phyloP scores from a whole-genome alignment of 208 protist genomes.

The Leishmania braziliensis region DNA sequence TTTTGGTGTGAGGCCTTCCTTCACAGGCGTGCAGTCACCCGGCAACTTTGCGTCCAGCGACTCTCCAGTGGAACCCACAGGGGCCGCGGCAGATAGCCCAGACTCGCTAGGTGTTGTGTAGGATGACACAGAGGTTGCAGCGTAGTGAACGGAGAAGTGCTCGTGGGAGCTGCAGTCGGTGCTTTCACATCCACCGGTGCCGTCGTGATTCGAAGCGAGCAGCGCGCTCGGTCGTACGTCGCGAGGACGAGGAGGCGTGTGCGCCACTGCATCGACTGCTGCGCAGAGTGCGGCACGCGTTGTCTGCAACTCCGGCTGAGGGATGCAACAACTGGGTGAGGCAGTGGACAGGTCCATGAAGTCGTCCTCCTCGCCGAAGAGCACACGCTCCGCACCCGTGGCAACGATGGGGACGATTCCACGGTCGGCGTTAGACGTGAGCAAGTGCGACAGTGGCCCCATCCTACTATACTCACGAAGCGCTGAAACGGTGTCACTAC shows the following conservation, averaged over 20 bases:
- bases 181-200: background rate
- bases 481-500: background rate
- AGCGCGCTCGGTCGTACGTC: background rate
- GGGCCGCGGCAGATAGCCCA: background rate
- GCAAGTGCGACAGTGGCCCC: background rate
- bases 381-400: constrained; percentile 19
- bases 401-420: background rate
- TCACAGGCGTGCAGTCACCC: background rate
- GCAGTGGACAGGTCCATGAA: background rate
- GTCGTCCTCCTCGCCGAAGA: constrained; percentile 19
- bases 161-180: background rate
- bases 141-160: background rate
- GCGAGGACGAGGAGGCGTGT: constrained; percentile 8
- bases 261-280: constrained; percentile 1
- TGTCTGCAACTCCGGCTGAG: background rate
- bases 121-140: background rate
- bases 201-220: background rate
- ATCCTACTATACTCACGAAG: background rate
- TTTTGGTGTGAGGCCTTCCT: background rate
- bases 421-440: background rate
- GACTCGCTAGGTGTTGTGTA: background rate
- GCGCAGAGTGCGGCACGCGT: background rate
- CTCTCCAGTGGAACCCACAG: background rate
- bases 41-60: background rate
- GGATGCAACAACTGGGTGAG: background rate